Evolutionary conservation across 2,329 filamentous ascomycete genomes (phyloP), one percentile per base, ranked within the genome.

Genomic region (Calonectria pauciramosa): DNA sequence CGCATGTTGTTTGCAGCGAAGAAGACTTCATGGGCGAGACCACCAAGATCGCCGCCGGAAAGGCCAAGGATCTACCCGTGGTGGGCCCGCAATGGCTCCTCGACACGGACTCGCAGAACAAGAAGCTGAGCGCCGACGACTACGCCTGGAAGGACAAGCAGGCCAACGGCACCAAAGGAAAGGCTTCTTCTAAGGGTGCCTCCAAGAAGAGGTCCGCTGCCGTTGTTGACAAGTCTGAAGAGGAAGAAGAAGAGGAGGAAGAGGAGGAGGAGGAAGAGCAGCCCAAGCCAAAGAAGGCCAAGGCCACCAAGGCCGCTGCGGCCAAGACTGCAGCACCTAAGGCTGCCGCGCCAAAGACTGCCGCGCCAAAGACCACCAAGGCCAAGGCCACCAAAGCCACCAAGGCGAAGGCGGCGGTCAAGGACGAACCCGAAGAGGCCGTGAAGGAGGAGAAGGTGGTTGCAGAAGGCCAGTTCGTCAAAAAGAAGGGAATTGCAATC

Each of bases 51-150:
- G 86, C 85, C 78, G 83, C 89, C 20, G 90, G 88, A 6, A 82
- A 86, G 13, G 78, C 86, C 16, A 85, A 88, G 41, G 85, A 82
- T 26, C 84, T 93, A 16, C 87, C 87, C 3, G 87, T 95, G 59
- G 88, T 95, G 32, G 87, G 84, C 13, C 82, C 93, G 0, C 84
- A 90, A 18, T 95, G 94, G 94, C 84, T 93, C n/a, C 76, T 90
- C 2, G 88, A 92, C n/a, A 92, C 88, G 28, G 84, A 89, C 47
- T 73, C 76, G 13, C 71, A 82, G 49, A 77, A 79, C 30, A 78
- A 76, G 64, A 77, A 78, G 54, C 75, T 83, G 16, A 74, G 76
- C 26, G 77, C 73, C 1, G 79, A 82, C 30, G 76, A 78, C 26
- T 83, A 82, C 34, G 54, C 73, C 30, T 85, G 81, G 83, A 81